Percentiles rank a stretch among this genome's conserved stretches.
Conservation (phyloP, 495 filamentous ascomycete species). For the Entonaema liquescens region DNA sequence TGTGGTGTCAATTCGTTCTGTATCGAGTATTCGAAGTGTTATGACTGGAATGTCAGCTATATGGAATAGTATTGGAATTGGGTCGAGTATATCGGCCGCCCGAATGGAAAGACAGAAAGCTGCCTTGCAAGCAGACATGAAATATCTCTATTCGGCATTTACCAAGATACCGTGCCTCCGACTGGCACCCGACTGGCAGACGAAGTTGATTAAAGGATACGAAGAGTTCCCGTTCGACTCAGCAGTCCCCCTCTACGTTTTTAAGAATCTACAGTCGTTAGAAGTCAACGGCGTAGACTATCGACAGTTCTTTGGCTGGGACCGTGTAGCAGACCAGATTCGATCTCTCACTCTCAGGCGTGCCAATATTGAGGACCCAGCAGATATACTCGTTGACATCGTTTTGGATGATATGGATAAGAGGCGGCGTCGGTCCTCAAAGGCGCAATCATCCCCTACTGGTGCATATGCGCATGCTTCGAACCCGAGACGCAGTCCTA, state of each 20-base stretch:
- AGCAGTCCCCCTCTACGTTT: slow-evolving; percentile 91
- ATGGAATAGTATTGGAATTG: slow-evolving; percentile 87
- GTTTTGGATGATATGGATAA: slow-evolving; percentile 96
- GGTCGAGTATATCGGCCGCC: slow-evolving; percentile 74
- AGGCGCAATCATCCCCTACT: slow-evolving; percentile 79
- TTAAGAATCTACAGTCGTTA: slow-evolving; percentile 93
- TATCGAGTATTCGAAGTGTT: slow-evolving; percentile 95
- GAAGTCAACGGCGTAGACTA: slow-evolving; percentile 97
- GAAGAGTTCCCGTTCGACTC: slow-evolving; percentile 99
- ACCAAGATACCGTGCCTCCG: slow-evolving; percentile 95
- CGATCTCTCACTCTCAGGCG: slow-evolving; percentile 89
- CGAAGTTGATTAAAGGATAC: slow-evolving; percentile 86
- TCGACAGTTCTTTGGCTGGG: slow-evolving; percentile 97
- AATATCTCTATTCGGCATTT: slow-evolving; percentile 96
- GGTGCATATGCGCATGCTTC: slow-evolving; percentile 68
- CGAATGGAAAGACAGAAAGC: slow-evolving; percentile 88
- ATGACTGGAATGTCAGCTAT: slow-evolving; percentile 94
- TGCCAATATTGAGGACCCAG: slow-evolving; percentile 86
- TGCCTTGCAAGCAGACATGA: slow-evolving; percentile 83
- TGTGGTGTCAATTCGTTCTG: slow-evolving; percentile 89
- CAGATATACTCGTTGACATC: slow-evolving; percentile 88
- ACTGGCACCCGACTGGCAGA: slow-evolving; percentile 87
- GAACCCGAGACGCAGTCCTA: slow-evolving; percentile 65
- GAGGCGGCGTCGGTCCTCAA: slow-evolving; percentile 85
- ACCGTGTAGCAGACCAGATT: slow-evolving; percentile 88